Percentiles rank a stretch among this genome's conserved stretches.
These are phyloP conservation scores for Smallanthus sonchifolius DNA, from an alignment of 129 eudicot genomes.

Conservation along the genomic window DNA sequence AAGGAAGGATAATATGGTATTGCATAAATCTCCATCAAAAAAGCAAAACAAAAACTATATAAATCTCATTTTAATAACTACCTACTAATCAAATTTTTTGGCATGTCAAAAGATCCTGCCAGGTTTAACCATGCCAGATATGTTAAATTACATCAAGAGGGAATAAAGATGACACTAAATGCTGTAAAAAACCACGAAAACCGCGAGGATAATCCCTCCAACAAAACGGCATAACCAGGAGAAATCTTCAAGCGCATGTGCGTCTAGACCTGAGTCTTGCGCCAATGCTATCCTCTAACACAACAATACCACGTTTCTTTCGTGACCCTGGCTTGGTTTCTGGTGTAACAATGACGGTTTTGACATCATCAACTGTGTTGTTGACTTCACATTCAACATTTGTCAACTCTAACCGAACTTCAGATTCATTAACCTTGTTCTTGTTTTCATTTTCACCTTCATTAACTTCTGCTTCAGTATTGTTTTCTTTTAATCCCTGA, in stretches of 20 bases:
- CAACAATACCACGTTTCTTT: constrained; percentile 20
- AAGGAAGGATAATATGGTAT: too few relatives aligned
- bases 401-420: constrained; percentile 15
- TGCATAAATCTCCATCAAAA: not conserved
- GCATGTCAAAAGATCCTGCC: not conserved
- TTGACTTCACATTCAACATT: constrained; percentile 21
- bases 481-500: not conserved
- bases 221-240: not conserved
- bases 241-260: constrained; percentile 13
- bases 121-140: not conserved
- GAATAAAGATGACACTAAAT: constrained; percentile 9
- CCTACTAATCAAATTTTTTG: not conserved
- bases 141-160: constrained; percentile 3
- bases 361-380: constrained; percentile 10
- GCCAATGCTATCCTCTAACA: constrained; percentile 45
- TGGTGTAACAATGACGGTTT: constrained; percentile 7
- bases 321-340: constrained; percentile 28
- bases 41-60: not conserved
- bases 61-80: not conserved
- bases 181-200: not conserved
- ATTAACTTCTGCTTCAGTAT: not conserved
- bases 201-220: not conserved
- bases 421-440: constrained; percentile 6
- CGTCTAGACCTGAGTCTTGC: constrained; percentile 42
- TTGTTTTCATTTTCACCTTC: constrained; percentile 1